phyloP scores from a whole-genome alignment of 2,329 filamentous ascomycete genomes.

The Kalmusia sp. region DNA sequence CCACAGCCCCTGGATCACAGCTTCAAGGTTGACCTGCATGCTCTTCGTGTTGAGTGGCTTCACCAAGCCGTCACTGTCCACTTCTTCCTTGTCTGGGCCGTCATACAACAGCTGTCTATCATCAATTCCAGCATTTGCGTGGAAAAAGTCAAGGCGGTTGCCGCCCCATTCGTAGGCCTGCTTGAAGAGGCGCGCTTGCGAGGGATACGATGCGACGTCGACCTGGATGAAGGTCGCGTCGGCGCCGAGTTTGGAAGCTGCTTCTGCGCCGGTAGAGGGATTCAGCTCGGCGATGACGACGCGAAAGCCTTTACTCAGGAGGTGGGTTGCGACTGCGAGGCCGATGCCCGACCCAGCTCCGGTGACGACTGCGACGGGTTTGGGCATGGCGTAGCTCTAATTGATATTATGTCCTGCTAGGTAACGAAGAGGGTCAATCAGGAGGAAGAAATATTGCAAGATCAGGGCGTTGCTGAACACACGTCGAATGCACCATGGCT shows the following conservation, averaged over 20 bases:
- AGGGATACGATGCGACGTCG: slow-evolving; percentile 50
- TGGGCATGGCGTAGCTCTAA: slow-evolving; percentile 32
- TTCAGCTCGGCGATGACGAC: slow-evolving; percentile 57
- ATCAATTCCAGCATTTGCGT: slow-evolving; percentile 54
- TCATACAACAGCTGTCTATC: slow-evolving; percentile 49
- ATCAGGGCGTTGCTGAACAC: not conserved
- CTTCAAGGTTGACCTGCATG: slow-evolving; percentile 51
- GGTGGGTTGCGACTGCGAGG: slow-evolving; percentile 51
- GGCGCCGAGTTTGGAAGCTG: slow-evolving; percentile 35
- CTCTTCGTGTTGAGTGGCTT: slow-evolving; percentile 47
- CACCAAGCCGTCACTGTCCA: slow-evolving; percentile 45
- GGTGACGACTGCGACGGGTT: slow-evolving; percentile 54
- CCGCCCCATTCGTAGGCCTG: slow-evolving; percentile 52
- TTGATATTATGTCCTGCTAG: not conserved
- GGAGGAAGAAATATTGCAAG: no score
- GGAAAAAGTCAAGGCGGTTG: slow-evolving; percentile 50
- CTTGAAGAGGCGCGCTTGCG: slow-evolving; percentile 49
- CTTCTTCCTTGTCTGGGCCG: slow-evolving; percentile 29
- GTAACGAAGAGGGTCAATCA: not conserved
- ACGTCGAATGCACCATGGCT: not conserved
- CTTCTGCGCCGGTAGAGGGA: slow-evolving; percentile 28
- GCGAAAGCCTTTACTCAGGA: slow-evolving; percentile 47
- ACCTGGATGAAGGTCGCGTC: slow-evolving; percentile 45
- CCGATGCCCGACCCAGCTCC: slow-evolving; percentile 56
- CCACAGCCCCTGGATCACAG: slow-evolving; percentile 51